These are phyloP conservation scores for Rhodotorula sp. DNA, from an alignment of 1,284 basidiomycete species.

Conservation along the genomic window DNA sequence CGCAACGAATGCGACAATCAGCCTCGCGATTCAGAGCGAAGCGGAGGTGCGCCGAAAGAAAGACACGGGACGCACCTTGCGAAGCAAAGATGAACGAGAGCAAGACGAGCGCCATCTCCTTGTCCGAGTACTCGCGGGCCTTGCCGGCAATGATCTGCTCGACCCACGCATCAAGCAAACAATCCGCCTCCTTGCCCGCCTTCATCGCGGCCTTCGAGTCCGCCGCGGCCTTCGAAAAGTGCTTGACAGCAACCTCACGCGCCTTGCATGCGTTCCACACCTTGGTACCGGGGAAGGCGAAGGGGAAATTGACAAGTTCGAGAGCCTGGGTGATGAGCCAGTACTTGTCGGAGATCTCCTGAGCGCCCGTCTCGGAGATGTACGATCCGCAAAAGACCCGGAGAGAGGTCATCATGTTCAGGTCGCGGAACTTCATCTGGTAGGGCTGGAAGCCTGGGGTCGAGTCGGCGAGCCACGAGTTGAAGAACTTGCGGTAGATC, in stretches of 20 bases:
- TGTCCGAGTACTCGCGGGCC: conserved; percentile 81
- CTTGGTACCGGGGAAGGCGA: conserved; percentile 94
- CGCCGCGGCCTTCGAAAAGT: conserved; percentile 55
- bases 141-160: conserved; percentile 62
- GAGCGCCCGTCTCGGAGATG: conserved; percentile 72
- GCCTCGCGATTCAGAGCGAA: neutral
- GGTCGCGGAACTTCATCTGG: conserved; percentile 86
- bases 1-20: neutral
- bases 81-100: conserved; percentile 92
- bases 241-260: conserved; percentile 81
- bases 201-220: conserved; percentile 83
- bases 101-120: conserved; percentile 93
- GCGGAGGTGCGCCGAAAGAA: no score
- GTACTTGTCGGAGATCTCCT: conserved; percentile 87
- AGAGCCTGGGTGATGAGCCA: conserved; percentile 87
- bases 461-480: conserved; percentile 46
- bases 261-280: conserved; percentile 92
- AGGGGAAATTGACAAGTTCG: conserved; percentile 97
- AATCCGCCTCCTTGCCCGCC: conserved; percentile 74
- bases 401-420: conserved; percentile 98
- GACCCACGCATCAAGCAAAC: conserved; percentile 92
- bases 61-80: conserved; percentile 54
- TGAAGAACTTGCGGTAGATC: conserved; percentile 64
- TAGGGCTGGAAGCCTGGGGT: conserved; percentile 51
- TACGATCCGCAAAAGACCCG: conserved; percentile 92